These are phyloP conservation scores for Debaryomyces hansenii DNA, from an alignment of 805 yeast species.

Conservation along the genomic window DNA sequence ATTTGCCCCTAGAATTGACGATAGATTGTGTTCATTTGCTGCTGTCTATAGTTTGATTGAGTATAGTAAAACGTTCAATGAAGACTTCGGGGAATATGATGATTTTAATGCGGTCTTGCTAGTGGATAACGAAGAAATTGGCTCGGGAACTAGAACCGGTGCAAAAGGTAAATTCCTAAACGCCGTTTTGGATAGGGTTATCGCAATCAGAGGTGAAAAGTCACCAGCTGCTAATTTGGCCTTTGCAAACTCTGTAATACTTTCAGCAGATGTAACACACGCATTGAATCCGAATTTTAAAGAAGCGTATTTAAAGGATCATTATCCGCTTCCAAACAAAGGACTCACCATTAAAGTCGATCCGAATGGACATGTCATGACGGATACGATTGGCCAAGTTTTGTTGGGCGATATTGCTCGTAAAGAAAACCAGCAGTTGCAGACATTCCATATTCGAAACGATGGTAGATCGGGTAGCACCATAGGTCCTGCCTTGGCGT, in stretches of 20 bases:
- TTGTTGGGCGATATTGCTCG: constrained; percentile 26
- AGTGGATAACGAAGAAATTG: constrained; percentile 44
- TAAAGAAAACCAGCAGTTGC: constrained; percentile 25
- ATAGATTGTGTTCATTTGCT: constrained; percentile 39
- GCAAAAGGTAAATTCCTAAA: constrained; percentile 35
- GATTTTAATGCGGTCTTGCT: constrained; percentile 34
- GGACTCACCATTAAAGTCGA: constrained; percentile 40
- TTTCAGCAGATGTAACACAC: constrained; percentile 47
- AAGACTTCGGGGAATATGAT: constrained; percentile 17
- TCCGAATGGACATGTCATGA: constrained; percentile 37
- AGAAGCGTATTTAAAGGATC: constrained; percentile 27
- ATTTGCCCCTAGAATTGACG: constrained; percentile 41
- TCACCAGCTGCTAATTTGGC: constrained; percentile 7
- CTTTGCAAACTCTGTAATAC: constrained; percentile 32
- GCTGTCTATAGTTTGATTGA: constrained; percentile 35
- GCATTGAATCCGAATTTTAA: constrained; percentile 42
- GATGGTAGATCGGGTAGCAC: constrained; percentile 44
- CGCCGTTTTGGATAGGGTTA: constrained; percentile 12
- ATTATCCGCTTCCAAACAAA: constrained; percentile 38
- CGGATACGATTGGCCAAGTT: constrained; percentile 31
- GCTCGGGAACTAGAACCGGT: constrained; percentile 40
- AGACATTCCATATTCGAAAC: constrained; percentile 41
- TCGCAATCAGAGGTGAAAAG: constrained; percentile 2
- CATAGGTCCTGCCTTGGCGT: constrained; percentile 41
- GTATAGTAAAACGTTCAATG: constrained; percentile 13